Percentiles rank a stretch among this genome's conserved stretches.
phyloP scores from a whole-genome alignment of 106 monocot genomes.

The Platanthera guangdongensis region DNA sequence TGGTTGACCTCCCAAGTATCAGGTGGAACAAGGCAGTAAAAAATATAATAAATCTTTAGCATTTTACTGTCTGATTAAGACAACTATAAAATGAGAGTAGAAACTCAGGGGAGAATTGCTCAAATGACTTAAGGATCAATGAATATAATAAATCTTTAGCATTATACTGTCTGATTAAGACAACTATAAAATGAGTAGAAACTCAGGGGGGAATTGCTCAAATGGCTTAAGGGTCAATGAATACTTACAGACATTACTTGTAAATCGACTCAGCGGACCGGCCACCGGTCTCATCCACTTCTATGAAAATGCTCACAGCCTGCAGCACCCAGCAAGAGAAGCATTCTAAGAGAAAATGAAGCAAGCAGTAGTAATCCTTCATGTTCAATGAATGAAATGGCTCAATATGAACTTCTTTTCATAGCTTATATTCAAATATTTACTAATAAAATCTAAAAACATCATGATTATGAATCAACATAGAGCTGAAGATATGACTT shows the following conservation, averaged over 20 bases:
- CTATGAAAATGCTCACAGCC: slow-evolving; percentile 99
- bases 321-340: slow-evolving; percentile 13
- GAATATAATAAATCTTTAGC: not conserved
- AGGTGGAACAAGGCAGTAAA: too few relatives aligned
- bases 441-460: not conserved
- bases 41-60: too few relatives aligned
- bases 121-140: not conserved
- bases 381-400: not conserved
- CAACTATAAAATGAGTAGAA: not conserved
- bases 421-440: not conserved
- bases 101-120: not conserved
- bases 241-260: slow-evolving; percentile 33
- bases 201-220: not conserved
- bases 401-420: not conserved
- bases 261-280: slow-evolving; percentile 97
- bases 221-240: not conserved
- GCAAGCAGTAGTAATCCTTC: not conserved
- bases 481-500: not conserved
- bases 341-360: not conserved
- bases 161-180: not conserved
- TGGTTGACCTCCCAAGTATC: too few relatives aligned
- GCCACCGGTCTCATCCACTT: slow-evolving; percentile 83
- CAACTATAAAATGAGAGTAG: not conserved
- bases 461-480: not conserved
- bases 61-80: not conserved